These are phyloP conservation scores for Aureobasidium zeae DNA, from an alignment of 2,329 filamentous ascomycete species.

Conservation along the genomic window DNA sequence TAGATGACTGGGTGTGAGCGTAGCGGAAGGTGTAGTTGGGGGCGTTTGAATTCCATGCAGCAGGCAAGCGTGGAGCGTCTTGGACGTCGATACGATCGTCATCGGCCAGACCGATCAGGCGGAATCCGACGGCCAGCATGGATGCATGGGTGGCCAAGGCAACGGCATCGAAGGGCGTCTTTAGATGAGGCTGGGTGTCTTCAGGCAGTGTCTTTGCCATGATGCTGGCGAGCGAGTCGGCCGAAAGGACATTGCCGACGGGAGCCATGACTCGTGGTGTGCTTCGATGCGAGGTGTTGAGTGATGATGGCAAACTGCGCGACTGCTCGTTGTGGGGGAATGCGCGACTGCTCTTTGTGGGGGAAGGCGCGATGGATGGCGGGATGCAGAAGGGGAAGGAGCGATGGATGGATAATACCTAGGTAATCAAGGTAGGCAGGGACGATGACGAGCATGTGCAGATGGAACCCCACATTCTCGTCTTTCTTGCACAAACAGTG, in stretches of 20 bases:
- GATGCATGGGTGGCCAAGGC: slow-evolving; percentile 77
- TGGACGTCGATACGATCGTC: slow-evolving; percentile 53
- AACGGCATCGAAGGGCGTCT: slow-evolving; percentile 69
- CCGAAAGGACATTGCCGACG: slow-evolving; percentile 35
- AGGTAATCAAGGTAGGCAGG: too few relatives aligned
- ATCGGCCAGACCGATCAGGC: slow-evolving; percentile 73
- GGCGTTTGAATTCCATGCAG: slow-evolving; percentile 69
- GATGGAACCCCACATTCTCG: too few relatives aligned
- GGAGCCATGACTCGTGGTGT: not conserved
- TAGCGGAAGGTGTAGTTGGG: slow-evolving; percentile 75
- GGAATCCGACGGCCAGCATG: slow-evolving; percentile 71
- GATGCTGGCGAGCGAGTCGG: slow-evolving; percentile 33
- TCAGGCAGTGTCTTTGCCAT: slow-evolving; percentile 38
- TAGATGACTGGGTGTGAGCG: slow-evolving; percentile 72
- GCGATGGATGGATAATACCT: too few relatives aligned
- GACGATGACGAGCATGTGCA: slow-evolving; percentile 8
- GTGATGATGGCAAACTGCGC: too few relatives aligned
- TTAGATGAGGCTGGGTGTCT: slow-evolving; percentile 38
- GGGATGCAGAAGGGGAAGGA: not conserved
- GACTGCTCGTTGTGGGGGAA: not conserved
- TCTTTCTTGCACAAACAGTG: too few relatives aligned
- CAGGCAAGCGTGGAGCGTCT: slow-evolving; percentile 43
- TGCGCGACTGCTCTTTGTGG: not conserved
- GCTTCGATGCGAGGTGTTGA: too few relatives aligned
- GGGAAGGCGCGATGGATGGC: not conserved